Conservation (phyloP, 164 flowering plant species). For the Aristolochia californica region DNA sequence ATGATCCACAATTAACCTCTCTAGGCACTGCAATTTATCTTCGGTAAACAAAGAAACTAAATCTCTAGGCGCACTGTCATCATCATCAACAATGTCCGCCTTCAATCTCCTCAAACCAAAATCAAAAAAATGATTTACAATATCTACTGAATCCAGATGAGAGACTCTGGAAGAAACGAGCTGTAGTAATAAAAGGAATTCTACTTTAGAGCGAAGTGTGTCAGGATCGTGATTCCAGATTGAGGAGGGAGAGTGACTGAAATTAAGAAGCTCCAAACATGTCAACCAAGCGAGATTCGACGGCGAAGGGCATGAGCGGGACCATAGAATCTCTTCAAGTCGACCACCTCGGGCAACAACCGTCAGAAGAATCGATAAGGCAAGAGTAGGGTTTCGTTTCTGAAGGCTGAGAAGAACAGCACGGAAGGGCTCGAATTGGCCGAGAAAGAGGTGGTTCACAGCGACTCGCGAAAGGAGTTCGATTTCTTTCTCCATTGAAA, state of each 20-base stretch:
- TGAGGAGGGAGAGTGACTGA: slow-evolving; percentile 25
- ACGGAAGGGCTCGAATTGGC: slow-evolving; percentile 83
- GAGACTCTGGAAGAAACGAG: slow-evolving; percentile 34
- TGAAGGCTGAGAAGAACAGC: slow-evolving; percentile 60
- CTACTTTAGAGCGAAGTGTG: slow-evolving; percentile 45
- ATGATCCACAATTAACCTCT: slow-evolving; percentile 37
- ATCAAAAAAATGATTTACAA: slow-evolving; percentile 36
- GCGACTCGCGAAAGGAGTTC: slow-evolving; percentile 57
- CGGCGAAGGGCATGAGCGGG: slow-evolving; percentile 54
- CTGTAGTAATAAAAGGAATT: slow-evolving; percentile 56
- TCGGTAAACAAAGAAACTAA: slow-evolving; percentile 20
- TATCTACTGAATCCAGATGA: slow-evolving; percentile 17
- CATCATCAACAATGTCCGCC: slow-evolving; percentile 18
- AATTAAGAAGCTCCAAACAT: slow-evolving; percentile 49
- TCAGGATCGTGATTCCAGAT: slow-evolving; percentile 47
- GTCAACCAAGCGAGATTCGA: slow-evolving; percentile 59
- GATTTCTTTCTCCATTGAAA: slow-evolving; percentile 55
- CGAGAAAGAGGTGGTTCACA: slow-evolving; percentile 71
- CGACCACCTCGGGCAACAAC: slow-evolving; percentile 49
- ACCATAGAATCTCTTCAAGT: slow-evolving; percentile 38
- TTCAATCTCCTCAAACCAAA: slow-evolving; percentile 49
- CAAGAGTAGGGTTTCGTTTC: slow-evolving; percentile 45
- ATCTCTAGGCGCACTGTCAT: not conserved
- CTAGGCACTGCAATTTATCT: slow-evolving; percentile 42
- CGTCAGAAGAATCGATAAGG: slow-evolving; percentile 56